Evolutionary conservation across 2,329 filamentous ascomycete species (phyloP), one percentile per base, ranked within the genome.

Genomic region (Rutstroemia sp.): DNA sequence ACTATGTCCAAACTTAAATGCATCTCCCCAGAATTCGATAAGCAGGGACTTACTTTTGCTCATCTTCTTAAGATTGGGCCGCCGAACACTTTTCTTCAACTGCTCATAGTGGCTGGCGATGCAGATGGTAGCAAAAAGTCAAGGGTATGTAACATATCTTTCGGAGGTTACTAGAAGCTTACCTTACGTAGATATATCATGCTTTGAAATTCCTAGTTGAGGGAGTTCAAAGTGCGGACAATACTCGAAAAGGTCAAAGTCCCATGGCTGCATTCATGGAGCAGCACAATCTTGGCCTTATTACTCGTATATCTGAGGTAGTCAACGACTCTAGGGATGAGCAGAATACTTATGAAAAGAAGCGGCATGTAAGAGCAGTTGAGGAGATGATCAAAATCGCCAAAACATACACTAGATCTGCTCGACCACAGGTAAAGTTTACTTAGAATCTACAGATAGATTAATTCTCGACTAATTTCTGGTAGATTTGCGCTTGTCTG

Each of bases 341-440:
- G 57, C 80, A 82, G 56, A 80, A 72, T 61, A 76, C 73, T 64
- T 79, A 68, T 65, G 91, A 96, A 68, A 89, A 91, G 65, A 82
- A 82, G 56, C 81, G 87, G 57, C 91, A 86, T 64, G 82, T 99
- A 8, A 82, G 82, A 61, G 92, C 89, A 5, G 87, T 99, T 68
- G 88, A 90, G 63, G 89, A 95, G 68, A 88, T 99, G 81, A 87
- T 96, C 50, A 82, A 77, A 54, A 76, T 95, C 49, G 88, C 89
- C 46, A 86, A 84, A 64, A 78, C 78, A 2, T 84, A 88, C 66
- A 83, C 92, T 34, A 86, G 84, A 59, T 84, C 87, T 64, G 94
- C 89, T 50, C 77, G 96, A 42, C 92, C 94, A 21, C 92, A 96
- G 76, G 88, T 90, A 95, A 95, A 75, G 86, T 88, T 42, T 9